Conservation (phyloP, 805 yeast species). For the Peterozyma xylosa region DNA sequence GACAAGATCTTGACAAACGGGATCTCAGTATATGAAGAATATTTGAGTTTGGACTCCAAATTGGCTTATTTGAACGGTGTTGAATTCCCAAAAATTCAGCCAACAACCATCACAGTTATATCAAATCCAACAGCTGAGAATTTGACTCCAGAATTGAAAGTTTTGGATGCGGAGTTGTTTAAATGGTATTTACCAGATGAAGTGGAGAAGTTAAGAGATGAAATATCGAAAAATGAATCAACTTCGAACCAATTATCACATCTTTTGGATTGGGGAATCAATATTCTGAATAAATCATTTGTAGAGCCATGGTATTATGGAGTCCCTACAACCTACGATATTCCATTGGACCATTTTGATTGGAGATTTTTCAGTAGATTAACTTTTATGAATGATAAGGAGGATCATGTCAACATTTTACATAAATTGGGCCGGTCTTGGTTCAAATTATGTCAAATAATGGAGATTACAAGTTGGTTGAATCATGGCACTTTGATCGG, state of each 20-base stretch:
- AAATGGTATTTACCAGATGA: constrained; percentile 7
- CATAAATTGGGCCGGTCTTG: constrained; percentile 40
- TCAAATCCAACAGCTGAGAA: not conserved
- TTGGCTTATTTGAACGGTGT: not conserved
- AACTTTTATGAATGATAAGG: constrained; percentile 19
- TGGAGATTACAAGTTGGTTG: constrained; percentile 43
- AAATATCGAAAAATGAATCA: not conserved
- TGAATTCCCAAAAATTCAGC: not conserved
- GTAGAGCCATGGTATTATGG: constrained; percentile 8
- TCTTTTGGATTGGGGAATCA: constrained; percentile 1
- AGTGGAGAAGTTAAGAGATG: not conserved
- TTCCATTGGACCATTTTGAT: constrained; percentile 32
- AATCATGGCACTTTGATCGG: constrained; percentile 56
- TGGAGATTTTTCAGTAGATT: constrained; percentile 42
- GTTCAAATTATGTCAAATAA: constrained; percentile 33
- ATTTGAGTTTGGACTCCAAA: not conserved
- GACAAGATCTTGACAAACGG: constrained; percentile 1
- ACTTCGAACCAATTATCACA: not conserved
- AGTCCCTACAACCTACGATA: constrained; percentile 6
- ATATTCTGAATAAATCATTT: not conserved
- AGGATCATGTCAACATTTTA: constrained; percentile 22
- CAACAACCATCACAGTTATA: not conserved
- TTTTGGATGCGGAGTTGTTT: constrained; percentile 1
- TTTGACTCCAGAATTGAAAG: too few species aligned
- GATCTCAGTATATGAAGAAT: constrained; percentile 4